These are phyloP conservation scores for Arabidopsis suecica DNA, from an alignment of 345 rosid genomes.

Conservation along the genomic window DNA sequence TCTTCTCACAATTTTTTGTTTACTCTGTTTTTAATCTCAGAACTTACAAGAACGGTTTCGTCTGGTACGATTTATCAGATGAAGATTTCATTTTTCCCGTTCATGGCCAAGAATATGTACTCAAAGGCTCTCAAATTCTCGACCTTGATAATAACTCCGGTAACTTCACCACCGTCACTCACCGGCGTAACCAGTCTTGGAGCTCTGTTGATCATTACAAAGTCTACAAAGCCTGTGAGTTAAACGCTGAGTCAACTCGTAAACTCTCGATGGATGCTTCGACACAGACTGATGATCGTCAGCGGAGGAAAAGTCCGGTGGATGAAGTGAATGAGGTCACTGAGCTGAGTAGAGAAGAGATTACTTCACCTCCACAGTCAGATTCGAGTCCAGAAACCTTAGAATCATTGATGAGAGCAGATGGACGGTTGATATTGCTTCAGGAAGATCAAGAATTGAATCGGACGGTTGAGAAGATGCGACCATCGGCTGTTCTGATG, in stretches of 20 bases:
- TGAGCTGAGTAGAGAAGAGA: conserved; percentile 67
- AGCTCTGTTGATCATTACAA: conserved; percentile 65
- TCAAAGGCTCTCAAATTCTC: conserved; percentile 81
- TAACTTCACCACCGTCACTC: conserved; percentile 44
- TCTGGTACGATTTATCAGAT: conserved; percentile 80
- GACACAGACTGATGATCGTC: conserved; percentile 72
- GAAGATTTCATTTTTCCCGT: conserved; percentile 70
- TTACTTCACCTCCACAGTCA: conserved; percentile 72
- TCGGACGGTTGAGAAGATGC: conserved; percentile 61
- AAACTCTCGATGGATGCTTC: conserved; percentile 72
- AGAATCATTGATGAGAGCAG: conserved; percentile 69
- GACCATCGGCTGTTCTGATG: conserved; percentile 76
- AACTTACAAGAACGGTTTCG: conserved; percentile 82
- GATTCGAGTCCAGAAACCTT: conserved; percentile 87
- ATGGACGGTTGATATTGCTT: conserved; percentile 55
- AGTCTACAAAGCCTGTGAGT: conserved; percentile 54
- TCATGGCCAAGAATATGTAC: conserved; percentile 74
- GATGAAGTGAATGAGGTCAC: conserved; percentile 45
- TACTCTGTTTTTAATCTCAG: conserved; percentile 41
- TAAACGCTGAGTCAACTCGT: conserved; percentile 43
- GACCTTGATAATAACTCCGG: conserved; percentile 30
- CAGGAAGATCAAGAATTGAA: conserved; percentile 31
- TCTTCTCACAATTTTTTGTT: neutral
- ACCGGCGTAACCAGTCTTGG: conserved; percentile 75
- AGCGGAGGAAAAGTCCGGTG: conserved; percentile 52